phyloP scores from a whole-genome alignment of 345 rosid species.

The Syzygium oleosum region DNA sequence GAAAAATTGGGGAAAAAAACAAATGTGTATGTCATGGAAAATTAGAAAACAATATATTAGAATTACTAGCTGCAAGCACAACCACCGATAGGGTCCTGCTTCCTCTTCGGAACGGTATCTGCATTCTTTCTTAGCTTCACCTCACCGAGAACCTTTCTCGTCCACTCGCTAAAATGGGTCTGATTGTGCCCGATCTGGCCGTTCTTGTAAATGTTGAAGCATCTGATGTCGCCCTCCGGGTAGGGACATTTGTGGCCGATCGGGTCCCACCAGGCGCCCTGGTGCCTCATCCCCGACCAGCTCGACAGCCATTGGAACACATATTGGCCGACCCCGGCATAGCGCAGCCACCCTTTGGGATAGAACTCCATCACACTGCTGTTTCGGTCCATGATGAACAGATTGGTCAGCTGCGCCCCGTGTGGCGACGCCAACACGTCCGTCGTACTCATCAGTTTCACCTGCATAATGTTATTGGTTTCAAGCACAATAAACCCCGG shows the following conservation, averaged over 20 bases:
- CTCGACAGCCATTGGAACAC: conserved; percentile 55
- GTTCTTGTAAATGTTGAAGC: conserved; percentile 46
- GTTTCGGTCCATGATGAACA: conserved; percentile 55
- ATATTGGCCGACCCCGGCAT: conserved; percentile 60
- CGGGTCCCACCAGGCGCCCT: conserved; percentile 66
- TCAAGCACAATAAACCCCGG: background rate
- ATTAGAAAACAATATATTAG: no score
- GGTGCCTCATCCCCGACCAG: conserved; percentile 70
- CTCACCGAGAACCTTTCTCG: conserved; percentile 29
- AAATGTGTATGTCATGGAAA: background rate
- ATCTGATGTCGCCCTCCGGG: conserved; percentile 41
- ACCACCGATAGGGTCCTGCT: background rate
- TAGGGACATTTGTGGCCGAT: conserved; percentile 37
- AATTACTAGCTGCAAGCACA: background rate
- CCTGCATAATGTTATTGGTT: conserved; percentile 12
- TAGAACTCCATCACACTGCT: conserved; percentile 69
- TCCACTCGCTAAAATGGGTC: conserved; percentile 43
- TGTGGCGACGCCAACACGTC: conserved; percentile 56
- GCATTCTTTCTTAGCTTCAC: conserved; percentile 7
- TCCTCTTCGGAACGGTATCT: background rate
- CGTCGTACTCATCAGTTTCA: conserved; percentile 47
- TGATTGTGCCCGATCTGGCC: conserved; percentile 46
- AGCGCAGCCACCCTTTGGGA: conserved; percentile 64
- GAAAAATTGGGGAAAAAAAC: no score
- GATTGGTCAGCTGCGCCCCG: conserved; percentile 67